phyloP scores from a whole-genome alignment of 176 grass and related monocot species.

The Canna indica region DNA sequence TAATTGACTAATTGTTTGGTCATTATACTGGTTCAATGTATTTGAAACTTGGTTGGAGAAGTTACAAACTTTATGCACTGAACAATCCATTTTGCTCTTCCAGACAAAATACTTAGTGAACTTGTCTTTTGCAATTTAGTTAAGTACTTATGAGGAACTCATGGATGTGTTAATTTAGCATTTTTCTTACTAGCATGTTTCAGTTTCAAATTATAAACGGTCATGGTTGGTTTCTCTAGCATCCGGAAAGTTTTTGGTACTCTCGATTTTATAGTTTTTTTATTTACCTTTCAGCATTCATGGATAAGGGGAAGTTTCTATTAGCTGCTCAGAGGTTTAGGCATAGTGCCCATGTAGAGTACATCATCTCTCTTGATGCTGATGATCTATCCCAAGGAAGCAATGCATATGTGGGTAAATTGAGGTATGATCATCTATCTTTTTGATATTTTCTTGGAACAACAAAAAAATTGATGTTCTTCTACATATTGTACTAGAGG shows the following conservation, averaged over 20 bases:
- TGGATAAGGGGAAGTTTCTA: slow-evolving; percentile 22
- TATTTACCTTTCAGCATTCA: slow-evolving; percentile 10
- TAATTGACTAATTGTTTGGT: neutral
- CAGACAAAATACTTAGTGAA: no score
- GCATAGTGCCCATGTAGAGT: slow-evolving; percentile 18
- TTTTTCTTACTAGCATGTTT: neutral
- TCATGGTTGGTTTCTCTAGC: neutral
- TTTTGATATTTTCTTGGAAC: slow-evolving; percentile 7
- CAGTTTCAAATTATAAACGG: neutral
- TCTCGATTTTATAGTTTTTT: neutral
- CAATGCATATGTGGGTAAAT: slow-evolving; percentile 22
- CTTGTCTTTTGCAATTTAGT: no score
- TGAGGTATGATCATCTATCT: slow-evolving; percentile 5
- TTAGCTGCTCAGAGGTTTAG: slow-evolving; percentile 19
- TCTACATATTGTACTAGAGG: neutral
- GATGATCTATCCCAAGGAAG: slow-evolving; percentile 21
- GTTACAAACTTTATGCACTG: no score
- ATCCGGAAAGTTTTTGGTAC: neutral
- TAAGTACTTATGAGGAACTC: no score
- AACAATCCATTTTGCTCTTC: no score
- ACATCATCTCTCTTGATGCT: slow-evolving; percentile 23
- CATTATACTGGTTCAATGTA: neutral
- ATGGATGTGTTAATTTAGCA: no score
- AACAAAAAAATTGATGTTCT: neutral
- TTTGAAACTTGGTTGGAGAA: neutral